Conservation (phyloP, 1,139 yeast genomes). For the Williopsis jadinii region DNA sequence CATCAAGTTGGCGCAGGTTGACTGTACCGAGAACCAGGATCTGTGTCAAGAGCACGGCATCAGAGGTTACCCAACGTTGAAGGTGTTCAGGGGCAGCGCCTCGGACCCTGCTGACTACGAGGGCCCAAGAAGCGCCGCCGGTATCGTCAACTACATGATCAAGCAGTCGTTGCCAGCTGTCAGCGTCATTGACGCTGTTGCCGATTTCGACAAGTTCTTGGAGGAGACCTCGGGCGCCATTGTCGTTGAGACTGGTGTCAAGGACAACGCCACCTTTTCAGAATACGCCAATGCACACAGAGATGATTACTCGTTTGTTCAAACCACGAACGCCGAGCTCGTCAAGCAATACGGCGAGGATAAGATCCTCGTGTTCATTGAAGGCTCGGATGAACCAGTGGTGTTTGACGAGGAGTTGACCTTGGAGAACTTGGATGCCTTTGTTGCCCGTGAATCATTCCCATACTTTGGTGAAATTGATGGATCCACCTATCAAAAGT, state of each 20-base stretch:
- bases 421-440: constrained; percentile 36
- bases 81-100: constrained; percentile 66
- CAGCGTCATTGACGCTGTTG: constrained; percentile 39
- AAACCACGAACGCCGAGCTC: constrained; percentile 42
- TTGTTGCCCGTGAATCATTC: constrained; percentile 62
- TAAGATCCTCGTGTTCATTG: constrained; percentile 22
- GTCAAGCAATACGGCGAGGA: constrained; percentile 41
- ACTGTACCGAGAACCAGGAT: constrained; percentile 82
- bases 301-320: constrained; percentile 55
- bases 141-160: constrained; percentile 73
- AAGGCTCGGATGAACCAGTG: constrained; percentile 32
- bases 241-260: constrained; percentile 36
- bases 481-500: constrained; percentile 71
- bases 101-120: constrained; percentile 51
- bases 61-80: constrained; percentile 89
- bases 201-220: constrained; percentile 43
- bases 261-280: constrained; percentile 41
- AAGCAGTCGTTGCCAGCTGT: constrained; percentile 84
- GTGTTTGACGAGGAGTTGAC: constrained; percentile 34
- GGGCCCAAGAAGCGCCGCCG: constrained; percentile 79
- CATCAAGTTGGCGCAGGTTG: constrained; percentile 82
- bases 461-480: constrained; percentile 90
- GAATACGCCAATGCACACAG: constrained; percentile 51
- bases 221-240: constrained; percentile 45
- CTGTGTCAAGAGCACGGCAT: constrained; percentile 72